Evolutionary conservation across 164 flowering plant genomes (phyloP).

Genomic region (Pachysandra terminalis): DNA sequence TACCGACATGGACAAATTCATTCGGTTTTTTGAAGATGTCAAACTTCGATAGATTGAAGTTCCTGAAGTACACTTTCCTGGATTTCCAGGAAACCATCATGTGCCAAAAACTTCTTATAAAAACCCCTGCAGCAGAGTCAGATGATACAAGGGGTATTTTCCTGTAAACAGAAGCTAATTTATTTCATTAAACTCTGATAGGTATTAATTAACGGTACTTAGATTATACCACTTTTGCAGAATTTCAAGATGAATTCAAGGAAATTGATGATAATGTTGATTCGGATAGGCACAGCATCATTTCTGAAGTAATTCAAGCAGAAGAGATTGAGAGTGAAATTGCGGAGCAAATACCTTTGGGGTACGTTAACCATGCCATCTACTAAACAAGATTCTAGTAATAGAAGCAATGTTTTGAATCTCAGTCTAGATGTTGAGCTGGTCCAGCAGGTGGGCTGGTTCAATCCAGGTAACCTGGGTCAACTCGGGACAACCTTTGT

Average conservation of each 20-base stretch:
- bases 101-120: conserved; percentile 71
- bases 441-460: too few relatives aligned
- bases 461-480: too few relatives aligned
- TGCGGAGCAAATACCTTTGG: background rate
- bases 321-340: background rate
- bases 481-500: too few relatives aligned
- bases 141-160: conserved; percentile 32
- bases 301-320: background rate
- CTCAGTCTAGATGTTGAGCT: too few relatives aligned
- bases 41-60: conserved; percentile 46
- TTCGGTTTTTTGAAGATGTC: conserved; percentile 73
- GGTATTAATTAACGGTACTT: background rate
- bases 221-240: conserved; percentile 1
- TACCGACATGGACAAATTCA: conserved; percentile 66
- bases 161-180: background rate
- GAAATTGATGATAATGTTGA: background rate
- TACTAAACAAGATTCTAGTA: too few relatives aligned
- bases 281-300: background rate
- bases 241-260: background rate
- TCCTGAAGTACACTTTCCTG: conserved; percentile 54
- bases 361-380: too few relatives aligned
- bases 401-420: too few relatives aligned
- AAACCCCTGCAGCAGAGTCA: conserved; percentile 15
- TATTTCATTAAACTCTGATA: background rate
- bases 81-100: conserved; percentile 64